phyloP scores from a whole-genome alignment of 148 eudicot species.

The Vaccinium vitisidaea region DNA sequence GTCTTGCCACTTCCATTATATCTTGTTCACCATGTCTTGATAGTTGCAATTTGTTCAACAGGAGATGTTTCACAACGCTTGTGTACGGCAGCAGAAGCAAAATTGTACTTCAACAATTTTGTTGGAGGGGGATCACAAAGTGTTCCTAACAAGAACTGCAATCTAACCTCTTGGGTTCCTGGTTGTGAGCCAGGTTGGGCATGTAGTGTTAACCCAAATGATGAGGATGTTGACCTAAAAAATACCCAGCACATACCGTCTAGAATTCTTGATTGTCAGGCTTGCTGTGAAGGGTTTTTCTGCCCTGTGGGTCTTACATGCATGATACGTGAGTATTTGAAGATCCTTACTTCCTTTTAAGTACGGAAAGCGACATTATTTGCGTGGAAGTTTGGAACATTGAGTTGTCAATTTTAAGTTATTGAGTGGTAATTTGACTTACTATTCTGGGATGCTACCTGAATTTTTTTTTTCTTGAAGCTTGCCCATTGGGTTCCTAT shows the following conservation, averaged over 20 bases:
- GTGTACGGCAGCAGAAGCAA: conserved; percentile 68
- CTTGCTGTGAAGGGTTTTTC: conserved; percentile 84
- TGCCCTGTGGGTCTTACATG: conserved; percentile 78
- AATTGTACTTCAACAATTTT: conserved; percentile 44
- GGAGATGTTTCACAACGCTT: conserved; percentile 49
- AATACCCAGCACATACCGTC: conserved; percentile 40
- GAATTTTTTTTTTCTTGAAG: conserved; percentile 38
- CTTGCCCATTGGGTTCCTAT: conserved; percentile 92
- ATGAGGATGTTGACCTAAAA: conserved; percentile 29
- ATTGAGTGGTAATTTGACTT: conserved; percentile 9
- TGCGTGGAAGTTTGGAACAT: background rate
- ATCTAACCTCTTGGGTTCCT: conserved; percentile 48
- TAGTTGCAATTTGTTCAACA: conserved; percentile 18
- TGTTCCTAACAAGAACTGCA: conserved; percentile 60
- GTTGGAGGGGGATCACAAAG: conserved; percentile 19
- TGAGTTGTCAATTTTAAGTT: background rate
- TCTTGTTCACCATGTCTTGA: background rate
- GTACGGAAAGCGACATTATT: background rate
- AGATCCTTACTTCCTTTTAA: background rate
- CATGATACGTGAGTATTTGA: conserved; percentile 65
- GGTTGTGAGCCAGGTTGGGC: conserved; percentile 95
- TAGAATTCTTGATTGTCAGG: conserved; percentile 40
- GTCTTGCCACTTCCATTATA: background rate
- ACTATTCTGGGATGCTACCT: conserved; percentile 6
- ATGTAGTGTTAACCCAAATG: conserved; percentile 29